Percentiles rank a stretch among this genome's conserved stretches.
These are phyloP conservation scores for Dictyostelium brefeldianum DNA, from an alignment of 78 protist species.

Conservation along the genomic window DNA sequence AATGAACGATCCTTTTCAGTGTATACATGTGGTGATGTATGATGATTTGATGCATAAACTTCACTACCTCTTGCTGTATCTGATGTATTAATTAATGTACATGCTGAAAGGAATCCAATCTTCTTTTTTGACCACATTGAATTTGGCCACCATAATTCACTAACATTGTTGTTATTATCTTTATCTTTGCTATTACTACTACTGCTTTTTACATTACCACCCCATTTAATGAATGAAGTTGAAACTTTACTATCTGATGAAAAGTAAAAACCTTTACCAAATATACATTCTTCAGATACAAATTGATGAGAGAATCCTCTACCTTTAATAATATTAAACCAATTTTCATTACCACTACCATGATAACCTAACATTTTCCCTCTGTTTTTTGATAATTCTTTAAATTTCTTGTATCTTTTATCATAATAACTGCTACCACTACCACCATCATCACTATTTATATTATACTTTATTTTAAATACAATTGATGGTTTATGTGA, in stretches of 20 bases:
- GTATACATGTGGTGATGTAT: not conserved
- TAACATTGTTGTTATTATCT: not conserved
- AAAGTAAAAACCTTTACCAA: constrained; percentile 67
- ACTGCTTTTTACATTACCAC: not conserved
- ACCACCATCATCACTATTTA: constrained; percentile 9
- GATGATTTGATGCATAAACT: constrained; percentile 12
- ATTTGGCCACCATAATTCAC: constrained; percentile 49
- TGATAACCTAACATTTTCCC: constrained; percentile 61
- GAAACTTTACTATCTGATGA: constrained; percentile 62
- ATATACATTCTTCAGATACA: constrained; percentile 36
- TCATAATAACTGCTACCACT: not conserved
- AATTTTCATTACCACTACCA: constrained; percentile 62
- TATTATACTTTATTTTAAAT: constrained; percentile 8
- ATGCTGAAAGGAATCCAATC: constrained; percentile 52
- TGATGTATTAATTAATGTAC: constrained; percentile 35
- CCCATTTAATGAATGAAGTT: constrained; percentile 39
- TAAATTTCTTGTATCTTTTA: not conserved
- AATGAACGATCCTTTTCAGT: constrained; percentile 34
- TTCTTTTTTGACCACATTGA: constrained; percentile 37
- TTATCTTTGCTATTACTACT: not conserved
- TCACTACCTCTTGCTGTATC: constrained; percentile 40
- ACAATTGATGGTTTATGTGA: constrained; percentile 13
- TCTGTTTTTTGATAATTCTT: not conserved
- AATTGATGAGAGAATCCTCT: constrained; percentile 51
- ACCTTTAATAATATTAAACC: constrained; percentile 62